A percentile compares a stretch with the other conserved stretches of the same genome.
These are phyloP conservation scores for Colletotrichum shisoi DNA, from an alignment of 2,329 filamentous ascomycete genomes.

Conservation along the genomic window DNA sequence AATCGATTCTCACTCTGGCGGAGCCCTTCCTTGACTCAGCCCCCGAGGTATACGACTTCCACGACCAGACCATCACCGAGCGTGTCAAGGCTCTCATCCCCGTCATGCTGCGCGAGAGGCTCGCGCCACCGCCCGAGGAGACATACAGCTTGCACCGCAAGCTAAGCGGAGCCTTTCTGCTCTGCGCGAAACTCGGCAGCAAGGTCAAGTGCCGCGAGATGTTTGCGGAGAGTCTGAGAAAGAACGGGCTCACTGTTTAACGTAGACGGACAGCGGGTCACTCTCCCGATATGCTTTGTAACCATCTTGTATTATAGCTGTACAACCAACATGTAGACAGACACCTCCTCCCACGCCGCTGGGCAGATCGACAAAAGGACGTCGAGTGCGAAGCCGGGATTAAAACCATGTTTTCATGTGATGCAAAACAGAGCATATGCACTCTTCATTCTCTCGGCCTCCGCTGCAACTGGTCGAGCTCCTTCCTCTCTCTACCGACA, in stretches of 20 bases:
- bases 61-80: constrained; percentile 94
- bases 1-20: constrained; percentile 85
- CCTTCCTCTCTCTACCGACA: constrained; percentile 82
- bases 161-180: constrained; percentile 89
- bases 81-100: constrained; percentile 88
- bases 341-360: constrained; percentile 6
- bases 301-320: constrained; percentile 32
- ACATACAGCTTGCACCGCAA: constrained; percentile 96
- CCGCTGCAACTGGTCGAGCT: constrained; percentile 59
- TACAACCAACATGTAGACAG: constrained; percentile 26
- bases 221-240: constrained; percentile 68
- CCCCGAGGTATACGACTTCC: constrained; percentile 88
- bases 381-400: not conserved
- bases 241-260: constrained; percentile 43
- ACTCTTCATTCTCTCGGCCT: constrained; percentile 14
- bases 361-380: constrained; percentile 12
- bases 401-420: not conserved
- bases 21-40: constrained; percentile 84
- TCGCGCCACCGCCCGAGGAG: constrained; percentile 93
- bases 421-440: not conserved
- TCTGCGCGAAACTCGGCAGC: constrained; percentile 87
- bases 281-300: constrained; percentile 16
- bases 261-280: not conserved
- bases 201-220: constrained; percentile 80
- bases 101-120: constrained; percentile 86